Base-by-base conservation (phyloP, 805 yeast species). In the Torulaspora quercuum region DNA sequence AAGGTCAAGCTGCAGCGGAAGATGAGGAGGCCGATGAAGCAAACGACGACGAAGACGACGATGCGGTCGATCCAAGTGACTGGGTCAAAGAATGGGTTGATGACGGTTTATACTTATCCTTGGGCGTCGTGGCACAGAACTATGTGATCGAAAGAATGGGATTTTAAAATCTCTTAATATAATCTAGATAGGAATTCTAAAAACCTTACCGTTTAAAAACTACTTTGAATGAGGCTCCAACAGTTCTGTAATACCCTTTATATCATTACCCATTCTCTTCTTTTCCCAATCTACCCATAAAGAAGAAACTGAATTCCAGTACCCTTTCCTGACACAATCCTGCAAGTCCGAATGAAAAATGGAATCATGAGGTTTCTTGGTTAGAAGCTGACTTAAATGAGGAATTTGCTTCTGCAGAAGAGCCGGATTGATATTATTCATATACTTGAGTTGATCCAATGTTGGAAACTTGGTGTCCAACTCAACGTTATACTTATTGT, bases 81-180 rank as follows among this genome's bases (percentile, higher is more conserved):
- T 84, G 92, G 94, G 83, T 84, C 9, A 67, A 70, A 27, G 82
- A 76, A 35, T 84, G 94, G 94, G 69, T 83, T 23, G 80, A 77
- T 51, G 81, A 78, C 47, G 95, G 95, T 0, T 68, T 92, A 34
- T 77, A 78, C 12, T 71, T 88, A 45, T 70, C 87, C 11, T 75
- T 92, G 46, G 97, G 96, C 11, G 82, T 85, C 1, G 67, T 86
- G 21, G 95, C 97, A 1, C 97, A 92, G 61, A 76, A 80, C 53
- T 92, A 92, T 59, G 94, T 92, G 29, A 78, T 89, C 30, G 80
- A 79, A 59, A 74, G 98, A 62, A 92, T 92, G 64, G 63, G 61
- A 6, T 47, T 53, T 27, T 50, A 27, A 44, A 10, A 12, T n/a
- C 9, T 25, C 25, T 11, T 27, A 10, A n/a, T n/a, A n/a, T n/a